These are phyloP conservation scores for Ascochyta lentis DNA, from an alignment of 2,329 filamentous ascomycete species.

Conservation along the genomic window DNA sequence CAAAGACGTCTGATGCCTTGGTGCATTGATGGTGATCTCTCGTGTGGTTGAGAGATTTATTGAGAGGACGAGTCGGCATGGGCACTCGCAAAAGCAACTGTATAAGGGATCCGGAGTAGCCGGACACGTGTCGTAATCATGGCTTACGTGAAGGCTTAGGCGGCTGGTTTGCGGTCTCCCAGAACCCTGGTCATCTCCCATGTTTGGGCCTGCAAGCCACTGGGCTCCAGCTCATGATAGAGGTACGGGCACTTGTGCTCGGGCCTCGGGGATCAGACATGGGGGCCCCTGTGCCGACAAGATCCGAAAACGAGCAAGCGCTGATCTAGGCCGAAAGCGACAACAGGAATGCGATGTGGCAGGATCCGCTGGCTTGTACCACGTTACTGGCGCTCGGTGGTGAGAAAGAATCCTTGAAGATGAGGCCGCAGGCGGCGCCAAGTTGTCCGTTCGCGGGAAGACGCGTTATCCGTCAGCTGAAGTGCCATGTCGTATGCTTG, in stretches of 20 bases:
- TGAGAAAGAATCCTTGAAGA: constrained; percentile 25
- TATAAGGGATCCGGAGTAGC: constrained; percentile 15
- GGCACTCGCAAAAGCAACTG: constrained; percentile 12
- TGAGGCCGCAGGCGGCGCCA: constrained; percentile 28
- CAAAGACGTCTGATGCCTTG: neutral
- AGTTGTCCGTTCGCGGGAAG: constrained; percentile 23
- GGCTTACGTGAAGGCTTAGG: constrained; percentile 9
- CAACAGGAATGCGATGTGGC: constrained; percentile 24
- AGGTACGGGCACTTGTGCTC: constrained; percentile 22
- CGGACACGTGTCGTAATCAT: constrained; percentile 11
- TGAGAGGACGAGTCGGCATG: constrained; percentile 24
- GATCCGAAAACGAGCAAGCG: constrained; percentile 25
- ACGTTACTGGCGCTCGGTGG: constrained; percentile 30
- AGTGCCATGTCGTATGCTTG: constrained; percentile 6
- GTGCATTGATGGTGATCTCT: constrained; percentile 1
- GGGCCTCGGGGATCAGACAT: constrained; percentile 26
- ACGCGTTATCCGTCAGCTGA: constrained; percentile 21
- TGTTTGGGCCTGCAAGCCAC: constrained; percentile 15
- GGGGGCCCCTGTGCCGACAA: constrained; percentile 26
- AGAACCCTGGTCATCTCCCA: constrained; percentile 16
- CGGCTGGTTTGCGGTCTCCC: constrained; percentile 6
- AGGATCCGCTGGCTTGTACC: constrained; percentile 29
- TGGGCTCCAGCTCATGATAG: constrained; percentile 11
- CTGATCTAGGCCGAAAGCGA: constrained; percentile 24
- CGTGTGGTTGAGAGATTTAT: neutral